These are phyloP conservation scores for Dactylella cylindrospora DNA, from an alignment of 2,329 filamentous ascomycete genomes.

Conservation along the genomic window DNA sequence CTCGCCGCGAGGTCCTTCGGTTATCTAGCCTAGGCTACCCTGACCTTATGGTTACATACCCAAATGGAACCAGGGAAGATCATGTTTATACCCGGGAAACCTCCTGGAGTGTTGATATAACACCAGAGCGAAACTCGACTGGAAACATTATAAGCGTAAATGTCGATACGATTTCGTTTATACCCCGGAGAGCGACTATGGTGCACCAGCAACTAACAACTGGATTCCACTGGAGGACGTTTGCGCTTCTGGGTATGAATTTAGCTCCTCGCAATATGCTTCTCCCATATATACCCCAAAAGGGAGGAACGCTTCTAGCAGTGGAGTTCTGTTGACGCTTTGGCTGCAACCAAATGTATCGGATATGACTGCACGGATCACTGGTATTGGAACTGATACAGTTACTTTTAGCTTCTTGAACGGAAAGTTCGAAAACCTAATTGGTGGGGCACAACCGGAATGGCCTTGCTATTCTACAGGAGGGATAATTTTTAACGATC, in stretches of 20 bases:
- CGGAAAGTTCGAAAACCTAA: constrained; percentile 16
- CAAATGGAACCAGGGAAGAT: constrained; percentile 11
- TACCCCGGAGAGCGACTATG: constrained; percentile 17
- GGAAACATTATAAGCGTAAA: constrained; percentile 28
- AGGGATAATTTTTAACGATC: constrained; percentile 16
- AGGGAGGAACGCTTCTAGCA: neutral
- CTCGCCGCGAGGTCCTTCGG: constrained; percentile 22
- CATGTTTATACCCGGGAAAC: constrained; percentile 20
- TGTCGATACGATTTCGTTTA: constrained; percentile 21
- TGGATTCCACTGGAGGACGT: constrained; percentile 18
- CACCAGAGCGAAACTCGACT: constrained; percentile 14
- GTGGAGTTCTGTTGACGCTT: constrained; percentile 12
- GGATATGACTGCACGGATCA: constrained; percentile 20
- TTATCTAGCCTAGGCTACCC: constrained; percentile 20
- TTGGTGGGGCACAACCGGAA: constrained; percentile 25
- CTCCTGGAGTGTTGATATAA: constrained; percentile 19
- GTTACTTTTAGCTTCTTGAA: constrained; percentile 24
- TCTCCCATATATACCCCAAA: constrained; percentile 5
- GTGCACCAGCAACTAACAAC: constrained; percentile 22
- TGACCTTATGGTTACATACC: constrained; percentile 11
- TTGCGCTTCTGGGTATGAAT: constrained; percentile 5
- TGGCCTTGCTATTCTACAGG: constrained; percentile 23
- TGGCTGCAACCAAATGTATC: constrained; percentile 29
- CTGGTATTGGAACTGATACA: constrained; percentile 16
- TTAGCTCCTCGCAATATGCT: neutral